These are phyloP conservation scores for Elaeis oleifera DNA, from an alignment of 202 grass and related monocot species.

Conservation along the genomic window DNA sequence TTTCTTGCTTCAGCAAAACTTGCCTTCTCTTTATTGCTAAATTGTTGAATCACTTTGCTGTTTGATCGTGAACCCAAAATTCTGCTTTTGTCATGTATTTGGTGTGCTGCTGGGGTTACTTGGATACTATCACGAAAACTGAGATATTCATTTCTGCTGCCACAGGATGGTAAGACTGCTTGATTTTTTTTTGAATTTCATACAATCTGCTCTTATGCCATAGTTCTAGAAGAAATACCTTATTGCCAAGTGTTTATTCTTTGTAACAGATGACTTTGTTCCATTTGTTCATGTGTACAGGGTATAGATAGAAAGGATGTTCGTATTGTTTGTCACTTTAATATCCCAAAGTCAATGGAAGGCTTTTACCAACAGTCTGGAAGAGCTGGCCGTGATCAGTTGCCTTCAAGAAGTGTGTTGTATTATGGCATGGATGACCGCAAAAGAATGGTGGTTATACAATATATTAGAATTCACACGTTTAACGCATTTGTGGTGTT, in stretches of 20 bases:
- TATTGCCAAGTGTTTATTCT: too few relatives aligned
- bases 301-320: constrained; percentile 99
- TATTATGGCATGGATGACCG: constrained; percentile 81
- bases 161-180: constrained; percentile 69
- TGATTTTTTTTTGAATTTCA: constrained; percentile 8
- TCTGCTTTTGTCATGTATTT: constrained; percentile 20
- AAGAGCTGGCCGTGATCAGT: constrained; percentile 75
- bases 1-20: too few relatives aligned
- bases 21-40: too few relatives aligned
- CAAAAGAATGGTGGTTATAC: constrained; percentile 65
- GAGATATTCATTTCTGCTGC: constrained; percentile 12
- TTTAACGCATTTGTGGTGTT: constrained; percentile 7
- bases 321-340: constrained; percentile 75
- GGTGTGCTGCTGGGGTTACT: constrained; percentile 7
- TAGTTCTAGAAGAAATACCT: too few relatives aligned
- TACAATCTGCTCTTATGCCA: constrained; percentile 2
- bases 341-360: constrained; percentile 98
- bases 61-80: not conserved
- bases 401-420: constrained; percentile 70
- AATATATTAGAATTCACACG: constrained; percentile 7
- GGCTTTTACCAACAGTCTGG: constrained; percentile 93
- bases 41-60: not conserved
- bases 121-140: constrained; percentile 19
- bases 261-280: too few relatives aligned
- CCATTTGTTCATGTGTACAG: constrained; percentile 26